Evolutionary conservation across 2,329 filamentous ascomycete genomes (phyloP).

Genomic region (Pseudogymnoascus sp.): DNA sequence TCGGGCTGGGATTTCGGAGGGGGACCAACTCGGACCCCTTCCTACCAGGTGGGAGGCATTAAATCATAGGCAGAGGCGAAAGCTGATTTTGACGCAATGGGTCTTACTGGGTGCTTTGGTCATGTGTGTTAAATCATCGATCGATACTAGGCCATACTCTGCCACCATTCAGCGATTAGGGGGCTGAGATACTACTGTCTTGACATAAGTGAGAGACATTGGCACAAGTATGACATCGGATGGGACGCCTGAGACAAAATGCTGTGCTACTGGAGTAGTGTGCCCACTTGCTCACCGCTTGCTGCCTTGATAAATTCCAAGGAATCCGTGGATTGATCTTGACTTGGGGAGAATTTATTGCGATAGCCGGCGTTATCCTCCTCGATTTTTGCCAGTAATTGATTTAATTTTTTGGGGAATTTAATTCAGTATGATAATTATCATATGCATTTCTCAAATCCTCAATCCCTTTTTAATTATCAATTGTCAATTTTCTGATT

Average conservation of each 20-base stretch:
- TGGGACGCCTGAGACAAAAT: background rate
- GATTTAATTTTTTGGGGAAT: background rate
- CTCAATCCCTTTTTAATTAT: background rate
- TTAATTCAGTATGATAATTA: background rate
- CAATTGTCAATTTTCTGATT: background rate
- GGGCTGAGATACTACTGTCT: background rate
- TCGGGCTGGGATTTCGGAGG: background rate
- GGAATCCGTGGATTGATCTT: background rate
- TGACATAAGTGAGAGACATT: slow-evolving; percentile 6
- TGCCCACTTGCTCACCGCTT: background rate
- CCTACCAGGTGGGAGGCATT: background rate
- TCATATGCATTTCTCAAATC: no score
- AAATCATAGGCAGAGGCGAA: background rate
- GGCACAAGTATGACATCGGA: slow-evolving; percentile 5
- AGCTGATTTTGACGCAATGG: background rate
- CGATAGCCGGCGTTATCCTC: background rate
- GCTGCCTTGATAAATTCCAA: background rate
- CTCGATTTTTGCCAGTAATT: background rate
- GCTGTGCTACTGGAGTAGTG: background rate
- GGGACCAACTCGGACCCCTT: background rate
- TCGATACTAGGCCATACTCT: background rate
- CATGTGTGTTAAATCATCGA: slow-evolving; percentile 4
- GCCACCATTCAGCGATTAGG: background rate
- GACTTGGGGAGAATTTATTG: no score
- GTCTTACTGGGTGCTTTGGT: background rate